Evolutionary conservation across 176 grass and related monocot species (phyloP).

Genomic region (Oryza nivara): DNA sequence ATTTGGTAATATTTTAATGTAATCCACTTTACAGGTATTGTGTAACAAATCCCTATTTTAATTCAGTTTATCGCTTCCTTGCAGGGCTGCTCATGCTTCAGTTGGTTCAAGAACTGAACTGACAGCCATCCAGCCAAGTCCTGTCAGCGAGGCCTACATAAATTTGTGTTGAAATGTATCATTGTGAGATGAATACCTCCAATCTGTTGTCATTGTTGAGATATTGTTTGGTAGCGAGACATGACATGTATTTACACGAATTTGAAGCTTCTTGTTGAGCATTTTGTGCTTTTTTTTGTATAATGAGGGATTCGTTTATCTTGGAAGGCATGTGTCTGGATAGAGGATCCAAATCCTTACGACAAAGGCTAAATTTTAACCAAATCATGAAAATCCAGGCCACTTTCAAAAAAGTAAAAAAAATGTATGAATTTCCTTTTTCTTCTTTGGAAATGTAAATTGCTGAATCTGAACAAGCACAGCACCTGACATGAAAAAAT

Average conservation of each 20-base stretch:
- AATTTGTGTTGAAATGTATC: conserved; percentile 30
- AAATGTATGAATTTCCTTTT: not conserved
- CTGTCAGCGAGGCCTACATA: not conserved
- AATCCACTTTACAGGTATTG: not conserved
- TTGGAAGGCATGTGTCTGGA: not conserved
- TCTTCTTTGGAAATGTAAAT: not conserved
- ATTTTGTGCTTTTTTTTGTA: conserved; percentile 22
- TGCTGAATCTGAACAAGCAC: not conserved
- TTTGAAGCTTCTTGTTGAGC: conserved; percentile 19
- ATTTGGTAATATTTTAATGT: not conserved
- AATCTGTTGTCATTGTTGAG: conserved; percentile 32
- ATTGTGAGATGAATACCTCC: conserved; percentile 25
- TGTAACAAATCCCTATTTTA: not conserved
- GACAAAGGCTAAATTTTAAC: not conserved
- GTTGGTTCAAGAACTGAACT: conserved; percentile 57
- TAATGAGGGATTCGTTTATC: not conserved
- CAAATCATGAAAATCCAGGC: not conserved
- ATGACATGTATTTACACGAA: conserved; percentile 20
- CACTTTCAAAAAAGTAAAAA: not conserved
- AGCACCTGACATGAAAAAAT: not conserved
- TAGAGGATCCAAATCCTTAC: not conserved
- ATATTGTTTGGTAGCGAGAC: conserved; percentile 14
- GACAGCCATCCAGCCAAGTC: not conserved
- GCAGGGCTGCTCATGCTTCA: conserved; percentile 63
- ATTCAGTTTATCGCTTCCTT: conserved; percentile 23